Conservation (phyloP, 495 filamentous ascomycete species). For the Sordaria brevicollis region DNA sequence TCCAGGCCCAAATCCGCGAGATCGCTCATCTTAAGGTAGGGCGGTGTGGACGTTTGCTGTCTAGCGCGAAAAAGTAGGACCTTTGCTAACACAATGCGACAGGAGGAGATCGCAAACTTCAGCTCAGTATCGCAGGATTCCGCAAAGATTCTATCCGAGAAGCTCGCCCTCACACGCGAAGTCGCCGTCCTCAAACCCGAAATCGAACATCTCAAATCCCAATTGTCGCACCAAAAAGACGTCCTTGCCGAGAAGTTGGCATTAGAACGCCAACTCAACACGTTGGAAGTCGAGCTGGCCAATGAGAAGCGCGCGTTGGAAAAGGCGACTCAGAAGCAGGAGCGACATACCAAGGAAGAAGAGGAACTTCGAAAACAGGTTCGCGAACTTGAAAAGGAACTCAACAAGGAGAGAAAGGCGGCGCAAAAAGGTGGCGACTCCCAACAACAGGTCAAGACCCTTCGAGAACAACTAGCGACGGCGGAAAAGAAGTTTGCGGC, state of each 20-base stretch:
- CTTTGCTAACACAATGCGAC: conserved; percentile 8
- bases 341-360: conserved; percentile 29
- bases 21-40: conserved; percentile 57
- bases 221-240: conserved; percentile 53
- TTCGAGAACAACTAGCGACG: conserved; percentile 14
- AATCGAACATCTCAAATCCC: conserved; percentile 63
- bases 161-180: conserved; percentile 62
- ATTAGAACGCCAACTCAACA: conserved; percentile 62
- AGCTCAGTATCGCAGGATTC: conserved; percentile 53
- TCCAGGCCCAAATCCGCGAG: conserved; percentile 51
- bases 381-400: conserved; percentile 39
- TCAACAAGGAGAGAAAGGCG: conserved; percentile 38
- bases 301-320: conserved; percentile 62
- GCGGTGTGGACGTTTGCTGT: too few species aligned
- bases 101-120: conserved; percentile 61
- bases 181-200: conserved; percentile 62
- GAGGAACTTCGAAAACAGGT: conserved; percentile 35
- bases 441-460: conserved; percentile 21
- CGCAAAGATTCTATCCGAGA: conserved; percentile 63
- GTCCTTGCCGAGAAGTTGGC: conserved; percentile 64
- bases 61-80: neutral
- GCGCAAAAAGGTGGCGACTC: conserved; percentile 21
- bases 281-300: conserved; percentile 69
- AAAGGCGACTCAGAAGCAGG: conserved; percentile 44
- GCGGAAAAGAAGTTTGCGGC: conserved; percentile 17